A percentile compares a stretch with the other conserved stretches of the same genome.
Conservation (phyloP, 106 monocot genomes). For the Dioscorea dumetorum region DNA sequence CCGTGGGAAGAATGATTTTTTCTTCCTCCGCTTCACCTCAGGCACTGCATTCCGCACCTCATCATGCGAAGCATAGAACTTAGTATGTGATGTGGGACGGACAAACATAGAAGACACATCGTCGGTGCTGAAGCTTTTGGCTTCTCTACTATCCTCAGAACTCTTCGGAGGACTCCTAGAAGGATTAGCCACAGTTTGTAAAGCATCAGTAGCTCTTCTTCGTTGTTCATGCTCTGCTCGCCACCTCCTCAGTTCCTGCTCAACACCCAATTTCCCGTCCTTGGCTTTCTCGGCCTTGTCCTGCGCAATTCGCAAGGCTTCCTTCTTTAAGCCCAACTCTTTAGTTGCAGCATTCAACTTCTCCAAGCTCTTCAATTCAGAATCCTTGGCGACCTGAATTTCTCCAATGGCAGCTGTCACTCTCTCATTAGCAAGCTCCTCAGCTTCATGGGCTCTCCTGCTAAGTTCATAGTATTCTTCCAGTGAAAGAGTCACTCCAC, state of each 20-base stretch:
- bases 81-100: conserved; percentile 3
- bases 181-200: conserved; percentile 1
- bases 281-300: conserved; percentile 44
- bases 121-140: not conserved
- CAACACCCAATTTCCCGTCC: conserved; percentile 37
- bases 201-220: conserved; percentile 25
- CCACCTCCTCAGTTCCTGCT: conserved; percentile 64
- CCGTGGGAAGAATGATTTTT: conserved; percentile 53
- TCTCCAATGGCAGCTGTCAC: conserved; percentile 36
- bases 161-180: conserved; percentile 15
- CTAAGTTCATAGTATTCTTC: conserved; percentile 66
- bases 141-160: conserved; percentile 7
- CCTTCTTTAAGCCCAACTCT: conserved; percentile 34
- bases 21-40: conserved; percentile 43
- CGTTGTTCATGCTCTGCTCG: conserved; percentile 37
- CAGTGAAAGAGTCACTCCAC: conserved; percentile 33
- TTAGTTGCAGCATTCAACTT: conserved; percentile 22
- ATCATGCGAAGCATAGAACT: conserved; percentile 1
- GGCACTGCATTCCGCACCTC: not conserved
- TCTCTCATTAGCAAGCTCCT: conserved; percentile 42
- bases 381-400: conserved; percentile 52
- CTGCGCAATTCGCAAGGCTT: conserved; percentile 25
- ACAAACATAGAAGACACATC: not conserved
- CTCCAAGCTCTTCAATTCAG: conserved; percentile 20
- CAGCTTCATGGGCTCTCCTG: conserved; percentile 48